A percentile compares a stretch with the other conserved stretches of the same genome.
These are phyloP conservation scores for Cercospora citrullina DNA, from an alignment of 2,329 filamentous ascomycete genomes.

Conservation along the genomic window DNA sequence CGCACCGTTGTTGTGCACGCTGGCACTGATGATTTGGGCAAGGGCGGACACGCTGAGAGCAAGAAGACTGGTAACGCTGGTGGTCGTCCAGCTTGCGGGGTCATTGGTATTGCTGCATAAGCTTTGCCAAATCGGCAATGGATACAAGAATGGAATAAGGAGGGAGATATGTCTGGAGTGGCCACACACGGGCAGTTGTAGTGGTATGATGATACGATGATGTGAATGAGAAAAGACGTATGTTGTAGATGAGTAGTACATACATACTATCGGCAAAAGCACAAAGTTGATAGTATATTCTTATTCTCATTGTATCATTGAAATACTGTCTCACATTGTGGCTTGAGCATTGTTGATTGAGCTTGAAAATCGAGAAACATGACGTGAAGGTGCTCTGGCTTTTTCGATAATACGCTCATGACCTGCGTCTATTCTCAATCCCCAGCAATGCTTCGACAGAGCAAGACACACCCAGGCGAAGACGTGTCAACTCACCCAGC, in stretches of 20 bases:
- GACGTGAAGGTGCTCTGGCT: neutral
- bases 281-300: neutral
- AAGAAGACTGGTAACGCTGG: conserved; percentile 99
- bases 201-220: conserved; percentile 24
- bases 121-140: neutral
- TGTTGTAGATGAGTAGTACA: conserved; percentile 1
- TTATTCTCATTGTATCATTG: neutral
- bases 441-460: neutral
- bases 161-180: neutral
- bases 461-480: neutral
- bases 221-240: conserved; percentile 6
- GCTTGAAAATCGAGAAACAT: neutral
- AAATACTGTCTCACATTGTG: neutral
- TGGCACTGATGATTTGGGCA: conserved; percentile 95
- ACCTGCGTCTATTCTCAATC: neutral
- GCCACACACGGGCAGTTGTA: conserved; percentile 25
- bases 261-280: neutral
- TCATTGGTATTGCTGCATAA: conserved; percentile 41
- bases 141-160: neutral
- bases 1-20: conserved; percentile 93
- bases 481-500: neutral
- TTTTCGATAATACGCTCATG: neutral
- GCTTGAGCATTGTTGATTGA: neutral
- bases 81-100: conserved; percentile 84
- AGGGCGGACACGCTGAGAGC: conserved; percentile 87